These are phyloP conservation scores for Tetrapyrgos nigripes DNA, from an alignment of 1,284 basidiomycete species.

Conservation along the genomic window DNA sequence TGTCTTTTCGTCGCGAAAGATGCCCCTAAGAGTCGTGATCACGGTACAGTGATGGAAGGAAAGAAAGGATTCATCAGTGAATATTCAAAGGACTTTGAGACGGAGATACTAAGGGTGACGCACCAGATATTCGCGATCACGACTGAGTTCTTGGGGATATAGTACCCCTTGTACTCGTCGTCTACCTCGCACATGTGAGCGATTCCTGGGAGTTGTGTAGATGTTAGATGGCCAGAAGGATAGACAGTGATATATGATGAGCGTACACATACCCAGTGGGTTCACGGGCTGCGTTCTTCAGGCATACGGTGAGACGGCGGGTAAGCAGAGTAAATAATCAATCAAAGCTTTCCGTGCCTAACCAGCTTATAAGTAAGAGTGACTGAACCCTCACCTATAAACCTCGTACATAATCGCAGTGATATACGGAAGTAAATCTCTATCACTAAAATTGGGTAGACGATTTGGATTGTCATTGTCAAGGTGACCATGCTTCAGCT, in stretches of 20 bases:
- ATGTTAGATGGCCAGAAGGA: not conserved
- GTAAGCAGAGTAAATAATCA: not conserved
- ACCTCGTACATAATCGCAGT: constrained; percentile 7
- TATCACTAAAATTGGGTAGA: constrained; percentile 8
- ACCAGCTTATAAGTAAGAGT: too few relatives aligned
- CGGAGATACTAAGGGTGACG: not conserved
- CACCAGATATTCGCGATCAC: constrained; percentile 11
- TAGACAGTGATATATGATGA: not conserved
- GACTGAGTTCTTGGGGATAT: constrained; percentile 7
- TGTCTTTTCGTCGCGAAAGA: constrained; percentile 8
- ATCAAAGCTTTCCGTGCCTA: too few relatives aligned
- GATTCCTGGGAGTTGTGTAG: not conserved
- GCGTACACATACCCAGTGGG: not conserved
- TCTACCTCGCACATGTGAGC: constrained; percentile 4
- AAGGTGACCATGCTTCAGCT: too few relatives aligned
- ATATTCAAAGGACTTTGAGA: too few relatives aligned
- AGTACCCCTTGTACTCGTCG: constrained; percentile 15
- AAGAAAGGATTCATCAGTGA: not conserved
- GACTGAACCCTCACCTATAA: not conserved
- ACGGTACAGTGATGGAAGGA: not conserved
- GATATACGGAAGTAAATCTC: constrained; percentile 7
- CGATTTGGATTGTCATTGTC: too few relatives aligned
- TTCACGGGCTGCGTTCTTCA: not conserved
- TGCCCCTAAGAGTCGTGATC: not conserved
- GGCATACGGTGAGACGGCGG: not conserved